These are phyloP conservation scores for Triangularia setosa DNA, from an alignment of 2,329 filamentous ascomycete genomes.

Conservation along the genomic window DNA sequence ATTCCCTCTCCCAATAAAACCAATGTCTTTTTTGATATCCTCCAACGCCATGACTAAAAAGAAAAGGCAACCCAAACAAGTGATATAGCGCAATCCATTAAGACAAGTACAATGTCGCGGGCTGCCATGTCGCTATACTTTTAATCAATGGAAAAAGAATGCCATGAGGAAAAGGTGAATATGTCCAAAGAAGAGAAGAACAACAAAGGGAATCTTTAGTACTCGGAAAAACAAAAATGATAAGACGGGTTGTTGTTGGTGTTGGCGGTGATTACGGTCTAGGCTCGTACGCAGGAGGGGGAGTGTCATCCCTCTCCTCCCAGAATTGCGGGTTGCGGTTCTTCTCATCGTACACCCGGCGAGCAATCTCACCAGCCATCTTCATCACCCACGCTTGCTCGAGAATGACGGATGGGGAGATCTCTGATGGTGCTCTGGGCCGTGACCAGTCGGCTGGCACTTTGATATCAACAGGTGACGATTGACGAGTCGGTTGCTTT, in stretches of 20 bases:
- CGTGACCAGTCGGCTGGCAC: constrained; percentile 27
- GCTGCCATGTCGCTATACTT: not conserved
- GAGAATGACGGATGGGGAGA: constrained; percentile 58
- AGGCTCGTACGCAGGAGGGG: constrained; percentile 61
- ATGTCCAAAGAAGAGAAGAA: not conserved
- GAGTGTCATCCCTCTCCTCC: constrained; percentile 53
- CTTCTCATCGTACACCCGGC: constrained; percentile 85
- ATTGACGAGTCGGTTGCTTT: not conserved
- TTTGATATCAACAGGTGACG: constrained; percentile 26
- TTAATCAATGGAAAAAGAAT: not conserved
- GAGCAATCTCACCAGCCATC: constrained; percentile 88
- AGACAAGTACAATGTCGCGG: constrained; percentile 14
- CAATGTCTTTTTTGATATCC: constrained; percentile 10
- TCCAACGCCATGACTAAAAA: not conserved
- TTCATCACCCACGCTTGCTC: constrained; percentile 87
- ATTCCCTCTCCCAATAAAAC: not conserved
- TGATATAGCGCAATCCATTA: constrained; percentile 5
- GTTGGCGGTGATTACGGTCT: constrained; percentile 14
- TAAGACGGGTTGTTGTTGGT: not conserved
- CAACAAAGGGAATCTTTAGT: not conserved
- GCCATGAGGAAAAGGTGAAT: constrained; percentile 3
- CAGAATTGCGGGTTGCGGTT: constrained; percentile 49
- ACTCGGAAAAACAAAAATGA: constrained; percentile 13
- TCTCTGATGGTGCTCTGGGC: constrained; percentile 36
- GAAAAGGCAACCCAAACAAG: not conserved